Evolutionary conservation across 2,329 filamentous ascomycete genomes (phyloP).

Genomic region (Plectosphaerella cucumerina): DNA sequence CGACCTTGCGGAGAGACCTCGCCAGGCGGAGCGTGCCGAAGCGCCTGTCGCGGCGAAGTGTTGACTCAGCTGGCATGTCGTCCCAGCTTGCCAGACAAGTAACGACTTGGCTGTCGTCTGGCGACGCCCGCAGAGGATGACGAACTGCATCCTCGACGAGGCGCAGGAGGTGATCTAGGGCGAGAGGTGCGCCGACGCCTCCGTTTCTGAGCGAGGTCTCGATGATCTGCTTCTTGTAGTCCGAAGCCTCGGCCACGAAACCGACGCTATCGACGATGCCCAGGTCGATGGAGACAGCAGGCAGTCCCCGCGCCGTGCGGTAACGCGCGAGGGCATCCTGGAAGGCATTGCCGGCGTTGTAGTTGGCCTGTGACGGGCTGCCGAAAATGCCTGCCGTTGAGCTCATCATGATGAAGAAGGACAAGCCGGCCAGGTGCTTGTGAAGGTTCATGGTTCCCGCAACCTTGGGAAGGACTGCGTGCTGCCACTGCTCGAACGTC

Average conservation of each 20-base stretch:
- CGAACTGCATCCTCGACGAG: no score
- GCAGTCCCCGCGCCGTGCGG: slow-evolving; percentile 26
- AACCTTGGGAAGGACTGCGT: slow-evolving; percentile 32
- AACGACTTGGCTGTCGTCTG: no score
- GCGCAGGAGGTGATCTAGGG: no score
- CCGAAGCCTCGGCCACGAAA: slow-evolving; percentile 17
- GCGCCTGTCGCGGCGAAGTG: no score
- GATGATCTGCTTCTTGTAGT: no score
- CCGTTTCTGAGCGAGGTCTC: no score
- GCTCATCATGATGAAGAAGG: slow-evolving; percentile 32
- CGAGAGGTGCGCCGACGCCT: no score
- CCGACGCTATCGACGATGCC: slow-evolving; percentile 33
- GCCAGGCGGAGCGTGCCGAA: no score
- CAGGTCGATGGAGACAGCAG: slow-evolving; percentile 35
- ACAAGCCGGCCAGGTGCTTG: slow-evolving; percentile 17
- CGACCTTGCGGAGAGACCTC: no score
- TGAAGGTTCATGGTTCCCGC: slow-evolving; percentile 40
- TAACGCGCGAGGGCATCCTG: slow-evolving; percentile 33
- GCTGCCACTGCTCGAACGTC: slow-evolving; percentile 29
- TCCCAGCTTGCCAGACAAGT: no score
- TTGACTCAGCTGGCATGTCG: no score
- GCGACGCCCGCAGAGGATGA: no score
- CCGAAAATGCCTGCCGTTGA: slow-evolving; percentile 31
- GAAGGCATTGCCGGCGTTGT: slow-evolving; percentile 36
- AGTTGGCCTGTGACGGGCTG: slow-evolving; percentile 31